These are phyloP conservation scores for Arthrobotrys pseudoclavata DNA, from an alignment of 2,329 filamentous ascomycete genomes.

Conservation along the genomic window DNA sequence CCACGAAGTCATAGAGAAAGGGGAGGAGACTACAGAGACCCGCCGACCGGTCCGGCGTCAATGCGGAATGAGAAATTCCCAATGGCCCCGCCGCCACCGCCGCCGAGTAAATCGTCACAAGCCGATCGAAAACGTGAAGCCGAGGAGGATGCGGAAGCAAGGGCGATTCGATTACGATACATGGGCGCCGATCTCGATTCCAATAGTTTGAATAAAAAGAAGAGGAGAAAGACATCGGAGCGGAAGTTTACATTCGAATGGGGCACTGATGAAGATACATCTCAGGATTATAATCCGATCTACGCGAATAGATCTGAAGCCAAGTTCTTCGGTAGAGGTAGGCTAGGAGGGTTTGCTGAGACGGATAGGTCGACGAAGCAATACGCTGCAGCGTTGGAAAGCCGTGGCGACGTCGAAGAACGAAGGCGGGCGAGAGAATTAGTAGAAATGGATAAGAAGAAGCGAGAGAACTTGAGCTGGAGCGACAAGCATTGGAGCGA, in stretches of 20 bases:
- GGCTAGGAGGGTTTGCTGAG: constrained; percentile 75
- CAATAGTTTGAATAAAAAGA: constrained; percentile 92
- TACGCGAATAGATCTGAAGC: constrained; percentile 78
- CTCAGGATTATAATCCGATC: constrained; percentile 82
- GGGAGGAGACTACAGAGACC: constrained; percentile 61
- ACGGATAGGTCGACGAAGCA: constrained; percentile 69
- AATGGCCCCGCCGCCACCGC: constrained; percentile 49
- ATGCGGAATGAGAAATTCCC: constrained; percentile 64
- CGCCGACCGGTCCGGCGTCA: constrained; percentile 63
- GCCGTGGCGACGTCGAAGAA: constrained; percentile 82
- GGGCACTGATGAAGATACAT: constrained; percentile 95
- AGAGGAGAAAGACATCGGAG: constrained; percentile 89
- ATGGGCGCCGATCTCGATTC: constrained; percentile 90
- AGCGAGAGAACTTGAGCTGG: constrained; percentile 79
- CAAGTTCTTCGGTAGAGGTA: constrained; percentile 78
- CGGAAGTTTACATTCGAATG: constrained; percentile 99
- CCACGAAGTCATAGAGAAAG: constrained; percentile 61
- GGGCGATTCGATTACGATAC: constrained; percentile 83
- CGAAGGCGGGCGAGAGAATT: constrained; percentile 81
- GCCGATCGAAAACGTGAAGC: constrained; percentile 63
- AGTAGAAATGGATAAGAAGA: constrained; percentile 84
- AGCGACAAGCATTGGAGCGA: constrained; percentile 96
- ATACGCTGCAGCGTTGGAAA: constrained; percentile 78
- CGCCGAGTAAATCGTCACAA: constrained; percentile 64
- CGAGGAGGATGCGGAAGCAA: constrained; percentile 77